Base-by-base conservation (phyloP, 169 alveolate species). In the Babesia divergens region DNA sequence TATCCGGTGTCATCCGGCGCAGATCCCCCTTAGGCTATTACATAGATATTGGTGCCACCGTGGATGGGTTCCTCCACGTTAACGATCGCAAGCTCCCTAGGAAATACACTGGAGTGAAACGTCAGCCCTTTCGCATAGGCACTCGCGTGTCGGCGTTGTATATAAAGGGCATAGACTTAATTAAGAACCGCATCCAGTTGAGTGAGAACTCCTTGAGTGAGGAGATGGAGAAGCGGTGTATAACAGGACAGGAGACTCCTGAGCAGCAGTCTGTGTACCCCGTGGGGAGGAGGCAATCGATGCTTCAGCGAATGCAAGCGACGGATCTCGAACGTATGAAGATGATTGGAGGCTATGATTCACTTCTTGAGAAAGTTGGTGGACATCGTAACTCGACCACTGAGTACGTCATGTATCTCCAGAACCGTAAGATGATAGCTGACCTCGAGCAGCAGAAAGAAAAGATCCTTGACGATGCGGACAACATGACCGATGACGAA, bases 41-140 rank as follows among this genome's bases (percentile, higher is more conserved):
- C n/a, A 50, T 77, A 13, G 86, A 77, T 34, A 64, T 77, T 0
- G 86, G 86, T 7, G 86, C 86, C n/a, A 65, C 75, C 0, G 86
- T 77, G 14, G 86, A 77, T 34, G 86, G 69, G 22, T 77, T 77
- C 44, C 69, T 77, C 13, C 86, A 77, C 80, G 50, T 40, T 22
- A 65, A 69, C 38, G 85, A 75, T 50, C 20, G 65, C 35, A 75
- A 66, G 59, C 53, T 75, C 34, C 55, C 85, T 1, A 37, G 69
- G 22, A 65, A 66, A 44, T 52, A 34, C 18, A 70, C 82, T 0
- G 82, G 82, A 4, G 74, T 56, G 28, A 53, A 40, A 16, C 18
- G 74, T 60, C 80, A n/a, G 31, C 77, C 56, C 3, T 26, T 64
- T 43, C 47, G 69, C 20, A 67, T 75, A 2, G 85, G 85, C 34